Evolutionary conservation across 2,329 filamentous ascomycete species (phyloP).

Genomic region (Colletotrichum liaoningense): DNA sequence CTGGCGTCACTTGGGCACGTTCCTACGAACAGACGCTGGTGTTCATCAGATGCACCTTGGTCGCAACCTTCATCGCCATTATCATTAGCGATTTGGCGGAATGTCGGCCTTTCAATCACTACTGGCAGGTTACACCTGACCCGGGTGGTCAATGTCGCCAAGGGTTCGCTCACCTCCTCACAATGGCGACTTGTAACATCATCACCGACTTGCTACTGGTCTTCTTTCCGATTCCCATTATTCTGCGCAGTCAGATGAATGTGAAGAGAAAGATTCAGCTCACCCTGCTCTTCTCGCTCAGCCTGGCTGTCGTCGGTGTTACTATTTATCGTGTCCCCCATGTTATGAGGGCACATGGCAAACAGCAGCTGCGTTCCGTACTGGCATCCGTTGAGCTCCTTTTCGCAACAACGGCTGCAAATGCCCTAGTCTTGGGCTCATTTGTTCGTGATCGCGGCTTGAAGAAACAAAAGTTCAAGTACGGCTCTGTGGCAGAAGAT

Average conservation of each 20-base stretch:
- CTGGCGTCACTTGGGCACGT: conserved; percentile 82
- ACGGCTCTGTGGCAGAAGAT: conserved; percentile 68
- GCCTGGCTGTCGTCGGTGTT: conserved; percentile 81
- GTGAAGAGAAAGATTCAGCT: conserved; percentile 84
- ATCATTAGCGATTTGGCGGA: conserved; percentile 85
- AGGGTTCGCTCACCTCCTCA: conserved; percentile 87
- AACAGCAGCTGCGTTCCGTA: conserved; percentile 88
- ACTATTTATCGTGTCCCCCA: conserved; percentile 85
- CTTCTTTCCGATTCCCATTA: conserved; percentile 89
- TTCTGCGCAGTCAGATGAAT: conserved; percentile 81
- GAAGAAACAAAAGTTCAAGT: conserved; percentile 88
- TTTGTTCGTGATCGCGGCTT: conserved; percentile 91
- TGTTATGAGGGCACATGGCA: conserved; percentile 76
- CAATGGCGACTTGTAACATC: conserved; percentile 90
- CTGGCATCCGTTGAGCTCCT: conserved; percentile 91
- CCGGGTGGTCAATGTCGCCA: conserved; percentile 88
- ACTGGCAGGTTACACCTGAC: conserved; percentile 88
- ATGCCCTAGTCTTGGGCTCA: conserved; percentile 89
- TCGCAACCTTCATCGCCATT: conserved; percentile 83
- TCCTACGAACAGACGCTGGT: conserved; percentile 79
- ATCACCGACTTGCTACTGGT: conserved; percentile 90
- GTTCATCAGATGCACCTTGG: conserved; percentile 79
- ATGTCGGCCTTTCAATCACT: conserved; percentile 80
- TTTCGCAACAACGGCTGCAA: conserved; percentile 87
- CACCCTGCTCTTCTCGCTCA: conserved; percentile 84